Evolutionary conservation across 2,329 filamentous ascomycete species (phyloP).

Genomic region (Fusarium chuoi): DNA sequence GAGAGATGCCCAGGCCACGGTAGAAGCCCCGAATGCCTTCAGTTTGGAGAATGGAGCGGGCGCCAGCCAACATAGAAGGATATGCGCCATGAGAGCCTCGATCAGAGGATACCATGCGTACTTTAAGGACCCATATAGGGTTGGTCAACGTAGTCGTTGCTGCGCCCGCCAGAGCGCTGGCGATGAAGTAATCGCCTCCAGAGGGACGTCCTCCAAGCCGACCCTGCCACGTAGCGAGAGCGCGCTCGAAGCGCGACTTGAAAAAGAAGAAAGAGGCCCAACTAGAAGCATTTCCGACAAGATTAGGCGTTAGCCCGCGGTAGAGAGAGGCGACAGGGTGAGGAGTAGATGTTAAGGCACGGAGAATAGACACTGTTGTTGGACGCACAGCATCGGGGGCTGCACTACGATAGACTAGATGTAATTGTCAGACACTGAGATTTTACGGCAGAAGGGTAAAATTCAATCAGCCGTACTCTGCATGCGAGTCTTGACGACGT

Average conservation of each 20-base stretch:
- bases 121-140: constrained; percentile 98
- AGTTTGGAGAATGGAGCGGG: constrained; percentile 69
- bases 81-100: constrained; percentile 81
- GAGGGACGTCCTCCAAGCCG: constrained; percentile 41
- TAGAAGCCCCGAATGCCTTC: constrained; percentile 89
- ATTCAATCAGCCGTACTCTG: constrained; percentile 70
- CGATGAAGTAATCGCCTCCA: constrained; percentile 80
- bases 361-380: constrained; percentile 64
- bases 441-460: background rate
- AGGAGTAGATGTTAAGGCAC: constrained; percentile 60
- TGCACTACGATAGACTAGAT: constrained; percentile 62
- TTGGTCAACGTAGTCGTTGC: constrained; percentile 87
- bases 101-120: constrained; percentile 92
- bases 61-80: constrained; percentile 77
- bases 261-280: constrained; percentile 95
- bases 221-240: constrained; percentile 49
- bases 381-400: constrained; percentile 52
- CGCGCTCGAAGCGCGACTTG: constrained; percentile 66
- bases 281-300: constrained; percentile 87
- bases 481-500: constrained; percentile 95
- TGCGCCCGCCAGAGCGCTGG: constrained; percentile 76
- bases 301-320: constrained; percentile 87
- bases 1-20: constrained; percentile 82
- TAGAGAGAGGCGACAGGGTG: constrained; percentile 78
- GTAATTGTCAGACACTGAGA: background rate